These are phyloP conservation scores for Calocybe gambosa DNA, from an alignment of 1,284 basidiomycete species.

Conservation along the genomic window DNA sequence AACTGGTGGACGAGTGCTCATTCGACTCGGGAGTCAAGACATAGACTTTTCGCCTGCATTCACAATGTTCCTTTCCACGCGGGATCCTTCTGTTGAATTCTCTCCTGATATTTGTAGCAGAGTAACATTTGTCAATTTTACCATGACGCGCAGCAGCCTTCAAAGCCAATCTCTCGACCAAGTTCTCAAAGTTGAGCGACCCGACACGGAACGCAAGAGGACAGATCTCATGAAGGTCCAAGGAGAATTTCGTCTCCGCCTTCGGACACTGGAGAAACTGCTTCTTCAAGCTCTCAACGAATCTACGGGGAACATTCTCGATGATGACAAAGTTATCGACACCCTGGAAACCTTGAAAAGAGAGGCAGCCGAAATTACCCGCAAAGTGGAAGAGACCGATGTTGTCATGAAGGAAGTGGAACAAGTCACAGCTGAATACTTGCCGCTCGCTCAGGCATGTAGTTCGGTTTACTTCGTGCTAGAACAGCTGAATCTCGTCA, in stretches of 20 bases:
- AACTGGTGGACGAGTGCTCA: constrained; percentile 95
- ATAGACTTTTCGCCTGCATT: constrained; percentile 99
- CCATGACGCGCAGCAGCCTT: constrained; percentile 97
- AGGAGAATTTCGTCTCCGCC: constrained; percentile 92
- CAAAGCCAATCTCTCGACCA: constrained; percentile 98
- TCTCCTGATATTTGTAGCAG: constrained; percentile 98
- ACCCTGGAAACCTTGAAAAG: constrained; percentile 96
- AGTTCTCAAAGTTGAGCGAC: constrained; percentile 93
- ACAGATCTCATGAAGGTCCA: constrained; percentile 99
- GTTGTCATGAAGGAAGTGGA: constrained; percentile 95
- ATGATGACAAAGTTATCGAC: constrained; percentile 98
- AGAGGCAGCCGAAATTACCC: constrained; percentile 94
- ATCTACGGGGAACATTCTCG: constrained; percentile 93
- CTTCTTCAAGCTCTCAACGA: constrained; percentile 96
- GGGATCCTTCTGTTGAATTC: constrained; percentile 96
- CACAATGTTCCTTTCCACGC: constrained; percentile 97
- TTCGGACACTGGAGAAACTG: constrained; percentile 90
- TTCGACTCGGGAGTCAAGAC: constrained; percentile 97
- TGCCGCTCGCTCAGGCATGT: constrained; percentile 93
- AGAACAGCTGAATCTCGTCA: constrained; percentile 89
- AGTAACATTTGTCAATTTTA: constrained; percentile 99
- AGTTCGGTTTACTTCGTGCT: constrained; percentile 97
- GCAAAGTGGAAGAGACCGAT: constrained; percentile 97
- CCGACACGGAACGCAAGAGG: constrained; percentile 94
- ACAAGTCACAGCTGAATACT: constrained; percentile 90